A percentile compares a stretch with the other conserved stretches of the same genome.
Conservation (phyloP, 768 basidiomycete genomes). For the Asterophora parasitica region DNA sequence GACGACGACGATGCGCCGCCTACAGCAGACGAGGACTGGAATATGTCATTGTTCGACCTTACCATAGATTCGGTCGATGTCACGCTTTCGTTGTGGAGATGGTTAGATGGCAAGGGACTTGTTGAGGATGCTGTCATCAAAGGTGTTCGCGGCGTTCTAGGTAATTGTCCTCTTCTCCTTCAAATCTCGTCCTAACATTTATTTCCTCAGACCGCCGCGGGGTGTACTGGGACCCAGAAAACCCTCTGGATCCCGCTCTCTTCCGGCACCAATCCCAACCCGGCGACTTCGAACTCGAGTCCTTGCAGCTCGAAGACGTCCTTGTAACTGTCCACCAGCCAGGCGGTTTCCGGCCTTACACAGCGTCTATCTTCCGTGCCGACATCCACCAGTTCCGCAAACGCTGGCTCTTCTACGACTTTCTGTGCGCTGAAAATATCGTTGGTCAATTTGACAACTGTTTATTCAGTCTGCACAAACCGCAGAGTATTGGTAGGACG, state of each 20-base stretch:
- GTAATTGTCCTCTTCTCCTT: slow-evolving; percentile 39
- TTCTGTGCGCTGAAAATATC: slow-evolving; percentile 89
- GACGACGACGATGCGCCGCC: slow-evolving; percentile 43
- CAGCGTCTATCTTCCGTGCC: slow-evolving; percentile 90
- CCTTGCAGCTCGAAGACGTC: slow-evolving; percentile 86
- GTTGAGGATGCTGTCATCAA: slow-evolving; percentile 87
- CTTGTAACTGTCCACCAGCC: slow-evolving; percentile 95
- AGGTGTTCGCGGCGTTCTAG: slow-evolving; percentile 91
- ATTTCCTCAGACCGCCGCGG: slow-evolving; percentile 71
- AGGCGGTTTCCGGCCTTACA: slow-evolving; percentile 85
- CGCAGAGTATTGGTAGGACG: slow-evolving; percentile 91
- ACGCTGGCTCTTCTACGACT: slow-evolving; percentile 94
- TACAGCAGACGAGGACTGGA: slow-evolving; percentile 45
- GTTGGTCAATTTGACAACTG: slow-evolving; percentile 99
- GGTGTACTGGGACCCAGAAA: slow-evolving; percentile 80
- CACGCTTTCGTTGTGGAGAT: slow-evolving; percentile 82
- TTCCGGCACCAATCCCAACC: slow-evolving; percentile 71
- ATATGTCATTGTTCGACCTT: slow-evolving; percentile 90
- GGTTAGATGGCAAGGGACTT: slow-evolving; percentile 95
- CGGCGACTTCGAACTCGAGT: slow-evolving; percentile 91
- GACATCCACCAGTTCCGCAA: slow-evolving; percentile 81
- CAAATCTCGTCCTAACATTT: not conserved
- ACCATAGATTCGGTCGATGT: slow-evolving; percentile 95
- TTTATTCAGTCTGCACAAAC: slow-evolving; percentile 91
- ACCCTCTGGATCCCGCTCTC: slow-evolving; percentile 72